A percentile compares a stretch with the other conserved stretches of the same genome.
Evolutionary conservation across 495 filamentous ascomycete genomes (phyloP).

Genomic region (Aspergillus hancockii): DNA sequence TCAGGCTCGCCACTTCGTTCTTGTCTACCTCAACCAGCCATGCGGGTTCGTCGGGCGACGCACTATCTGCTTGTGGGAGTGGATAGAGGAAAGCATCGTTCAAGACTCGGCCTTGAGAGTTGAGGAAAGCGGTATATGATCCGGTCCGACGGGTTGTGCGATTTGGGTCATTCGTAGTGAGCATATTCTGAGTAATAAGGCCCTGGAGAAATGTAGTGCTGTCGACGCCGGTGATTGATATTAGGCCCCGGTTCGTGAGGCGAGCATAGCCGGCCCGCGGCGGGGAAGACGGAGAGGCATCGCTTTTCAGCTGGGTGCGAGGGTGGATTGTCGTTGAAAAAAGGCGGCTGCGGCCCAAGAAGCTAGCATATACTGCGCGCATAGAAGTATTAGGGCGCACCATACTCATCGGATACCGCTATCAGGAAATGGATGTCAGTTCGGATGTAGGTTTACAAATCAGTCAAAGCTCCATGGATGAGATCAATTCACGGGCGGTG

Average conservation of each 20-base stretch:
- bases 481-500: conserved; percentile 26
- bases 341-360: conserved; percentile 22
- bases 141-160: conserved; percentile 38
- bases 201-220: conserved; percentile 85
- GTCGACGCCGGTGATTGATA: conserved; percentile 76
- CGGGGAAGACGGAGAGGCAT: conserved; percentile 27
- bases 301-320: conserved; percentile 22
- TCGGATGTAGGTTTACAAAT: conserved; percentile 16
- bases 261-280: conserved; percentile 44
- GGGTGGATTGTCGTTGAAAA: conserved; percentile 36
- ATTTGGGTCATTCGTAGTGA: conserved; percentile 41
- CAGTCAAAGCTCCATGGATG: conserved; percentile 10
- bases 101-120: conserved; percentile 77
- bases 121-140: conserved; percentile 82
- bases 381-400: conserved; percentile 32
- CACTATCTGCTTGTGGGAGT: conserved; percentile 34
- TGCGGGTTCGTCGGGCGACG: conserved; percentile 41
- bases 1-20: conserved; percentile 56
- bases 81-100: conserved; percentile 91
- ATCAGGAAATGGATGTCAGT: conserved; percentile 2
- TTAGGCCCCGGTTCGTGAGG: conserved; percentile 71
- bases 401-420: conserved; percentile 21
- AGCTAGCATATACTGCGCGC: conserved; percentile 31
- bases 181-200: conserved; percentile 75
- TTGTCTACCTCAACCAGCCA: conserved; percentile 86